phyloP scores from a whole-genome alignment of 1,284 basidiomycete genomes.

The Kwoniella shivajii region DNA sequence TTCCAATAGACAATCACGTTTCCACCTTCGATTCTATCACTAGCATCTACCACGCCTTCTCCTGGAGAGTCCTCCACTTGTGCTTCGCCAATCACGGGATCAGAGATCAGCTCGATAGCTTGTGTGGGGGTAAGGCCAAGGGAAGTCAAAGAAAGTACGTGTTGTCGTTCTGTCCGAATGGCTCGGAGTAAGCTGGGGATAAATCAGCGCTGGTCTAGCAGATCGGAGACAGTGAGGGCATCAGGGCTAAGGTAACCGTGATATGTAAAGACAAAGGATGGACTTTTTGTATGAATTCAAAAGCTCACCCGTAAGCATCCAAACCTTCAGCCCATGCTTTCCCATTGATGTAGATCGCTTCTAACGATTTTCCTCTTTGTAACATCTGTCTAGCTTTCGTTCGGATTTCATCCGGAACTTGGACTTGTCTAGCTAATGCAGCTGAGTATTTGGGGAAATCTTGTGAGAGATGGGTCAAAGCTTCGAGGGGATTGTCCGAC shows the following conservation, averaged over 20 bases:
- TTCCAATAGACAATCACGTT: conserved; percentile 82
- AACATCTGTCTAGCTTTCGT: conserved; percentile 64
- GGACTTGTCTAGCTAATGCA: conserved; percentile 68
- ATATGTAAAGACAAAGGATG: no score
- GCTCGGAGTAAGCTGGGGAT: conserved; percentile 64
- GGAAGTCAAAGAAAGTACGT: conserved; percentile 65
- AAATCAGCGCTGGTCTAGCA: neutral
- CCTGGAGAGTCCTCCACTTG: conserved; percentile 61
- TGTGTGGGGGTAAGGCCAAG: conserved; percentile 66
- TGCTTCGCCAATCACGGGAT: conserved; percentile 61
- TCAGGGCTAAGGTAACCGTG: no score
- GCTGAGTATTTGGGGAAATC: conserved; percentile 85
- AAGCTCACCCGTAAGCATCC: conserved; percentile 65
- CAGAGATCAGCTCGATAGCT: conserved; percentile 71
- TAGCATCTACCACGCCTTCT: conserved; percentile 82
- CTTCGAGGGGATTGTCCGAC: conserved; percentile 62
- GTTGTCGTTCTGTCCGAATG: conserved; percentile 70
- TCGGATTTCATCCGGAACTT: conserved; percentile 53
- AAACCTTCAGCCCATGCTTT: conserved; percentile 65
- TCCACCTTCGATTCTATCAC: conserved; percentile 78
- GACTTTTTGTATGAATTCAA: neutral
- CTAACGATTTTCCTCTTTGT: conserved; percentile 24
- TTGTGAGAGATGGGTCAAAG: conserved; percentile 73
- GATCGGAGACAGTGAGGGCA: no score
- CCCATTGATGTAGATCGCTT: conserved; percentile 75